Evolutionary conservation across 2,329 filamentous ascomycete genomes (phyloP).

Genomic region (Trematosphaeria pertusa): DNA sequence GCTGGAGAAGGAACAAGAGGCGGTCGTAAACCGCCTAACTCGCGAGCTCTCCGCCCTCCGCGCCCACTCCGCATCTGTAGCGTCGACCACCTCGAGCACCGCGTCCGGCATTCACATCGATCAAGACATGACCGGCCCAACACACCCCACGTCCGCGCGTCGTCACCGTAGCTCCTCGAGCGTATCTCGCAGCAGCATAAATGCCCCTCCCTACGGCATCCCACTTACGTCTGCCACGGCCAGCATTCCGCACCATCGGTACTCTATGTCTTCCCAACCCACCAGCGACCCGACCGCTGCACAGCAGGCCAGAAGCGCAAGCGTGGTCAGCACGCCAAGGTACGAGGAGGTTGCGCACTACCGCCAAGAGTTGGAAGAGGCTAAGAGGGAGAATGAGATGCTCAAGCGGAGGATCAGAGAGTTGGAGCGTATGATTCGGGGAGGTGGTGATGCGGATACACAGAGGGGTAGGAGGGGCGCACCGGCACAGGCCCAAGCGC

Average conservation of each 20-base stretch:
- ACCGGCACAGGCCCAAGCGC: constrained; percentile 17
- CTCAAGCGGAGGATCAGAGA: constrained; percentile 57
- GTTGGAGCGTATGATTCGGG: constrained; percentile 51
- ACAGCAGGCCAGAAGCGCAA: constrained; percentile 35
- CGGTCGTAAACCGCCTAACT: constrained; percentile 91
- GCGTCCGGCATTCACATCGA: constrained; percentile 57
- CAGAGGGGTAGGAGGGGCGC: constrained; percentile 43
- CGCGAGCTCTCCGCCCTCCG: constrained; percentile 88
- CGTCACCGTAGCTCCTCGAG: constrained; percentile 65
- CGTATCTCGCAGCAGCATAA: constrained; percentile 50
- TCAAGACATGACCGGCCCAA: constrained; percentile 54
- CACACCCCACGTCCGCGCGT: constrained; percentile 61
- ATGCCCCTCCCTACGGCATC: constrained; percentile 21
- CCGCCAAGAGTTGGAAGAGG: constrained; percentile 55
- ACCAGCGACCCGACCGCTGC: constrained; percentile 29
- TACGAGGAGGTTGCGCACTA: constrained; percentile 55
- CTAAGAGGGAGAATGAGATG: constrained; percentile 58
- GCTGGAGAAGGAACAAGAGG: constrained; percentile 94
- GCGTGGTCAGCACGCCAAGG: constrained; percentile 46
- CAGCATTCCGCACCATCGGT: constrained; percentile 39
- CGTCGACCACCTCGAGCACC: constrained; percentile 64
- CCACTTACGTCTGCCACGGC: constrained; percentile 27
- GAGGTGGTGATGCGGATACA: constrained; percentile 25
- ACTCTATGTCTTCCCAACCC: constrained; percentile 42
- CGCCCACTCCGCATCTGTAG: constrained; percentile 68